Conservation (phyloP, 176 grass and related monocot species). For the Cenchrus fungigraminus region DNA sequence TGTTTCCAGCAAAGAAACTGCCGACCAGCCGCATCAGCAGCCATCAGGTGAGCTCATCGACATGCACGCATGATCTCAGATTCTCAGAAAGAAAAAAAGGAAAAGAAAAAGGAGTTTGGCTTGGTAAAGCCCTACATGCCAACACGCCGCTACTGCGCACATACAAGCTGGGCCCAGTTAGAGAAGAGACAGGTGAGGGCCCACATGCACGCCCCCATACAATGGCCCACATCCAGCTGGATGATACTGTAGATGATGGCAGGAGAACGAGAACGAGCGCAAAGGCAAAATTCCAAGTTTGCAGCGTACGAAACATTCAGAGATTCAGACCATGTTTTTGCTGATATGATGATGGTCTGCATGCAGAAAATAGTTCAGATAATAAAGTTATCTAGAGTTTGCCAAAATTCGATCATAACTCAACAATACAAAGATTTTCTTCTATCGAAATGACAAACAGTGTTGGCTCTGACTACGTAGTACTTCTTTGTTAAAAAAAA, state of each 20-base stretch:
- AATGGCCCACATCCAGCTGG: constrained; percentile 1
- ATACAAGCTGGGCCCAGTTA: background rate
- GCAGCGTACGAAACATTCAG: background rate
- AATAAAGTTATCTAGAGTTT: background rate
- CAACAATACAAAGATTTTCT: background rate
- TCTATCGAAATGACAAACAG: background rate
- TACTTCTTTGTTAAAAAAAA: background rate
- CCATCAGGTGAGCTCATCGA: background rate
- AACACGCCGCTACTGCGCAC: background rate
- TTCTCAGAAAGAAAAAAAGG: background rate
- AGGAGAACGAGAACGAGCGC: background rate
- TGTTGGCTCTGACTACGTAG: background rate
- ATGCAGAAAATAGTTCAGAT: background rate
- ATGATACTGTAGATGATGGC: no score
- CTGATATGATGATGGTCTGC: no score
- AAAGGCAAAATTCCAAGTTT: constrained; percentile 3
- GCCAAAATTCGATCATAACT: no score
- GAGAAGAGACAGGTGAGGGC: background rate
- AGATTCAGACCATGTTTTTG: background rate
- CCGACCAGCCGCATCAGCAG: background rate
- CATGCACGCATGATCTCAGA: background rate
- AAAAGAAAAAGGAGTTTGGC: constrained; percentile 6
- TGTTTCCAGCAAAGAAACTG: background rate
- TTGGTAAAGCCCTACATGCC: background rate
- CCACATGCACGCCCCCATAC: background rate